A percentile compares a stretch with the other conserved stretches of the same genome.
Evolutionary conservation across 164 flowering plant species (phyloP).

Genomic region (Dillenia suffruticosa): DNA sequence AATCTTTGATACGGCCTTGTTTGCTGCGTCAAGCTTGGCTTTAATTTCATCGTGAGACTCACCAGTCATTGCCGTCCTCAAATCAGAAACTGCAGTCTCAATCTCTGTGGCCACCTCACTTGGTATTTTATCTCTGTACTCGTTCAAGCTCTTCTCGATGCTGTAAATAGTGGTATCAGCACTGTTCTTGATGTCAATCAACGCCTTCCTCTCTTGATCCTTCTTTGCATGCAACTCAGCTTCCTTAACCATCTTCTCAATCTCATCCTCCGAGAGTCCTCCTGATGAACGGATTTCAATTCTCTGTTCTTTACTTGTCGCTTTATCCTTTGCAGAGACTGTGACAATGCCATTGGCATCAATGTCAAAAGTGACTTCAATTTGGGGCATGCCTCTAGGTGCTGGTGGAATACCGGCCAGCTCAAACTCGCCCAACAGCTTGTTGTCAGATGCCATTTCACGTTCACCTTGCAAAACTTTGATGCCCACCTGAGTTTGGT

Average conservation of each 20-base stretch:
- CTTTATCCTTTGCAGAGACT: slow-evolving; percentile 72
- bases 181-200: slow-evolving; percentile 56
- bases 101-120: slow-evolving; percentile 52
- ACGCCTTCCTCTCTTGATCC: slow-evolving; percentile 59
- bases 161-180: slow-evolving; percentile 74
- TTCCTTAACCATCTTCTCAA: slow-evolving; percentile 70
- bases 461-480: slow-evolving; percentile 75
- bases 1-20: slow-evolving; percentile 71
- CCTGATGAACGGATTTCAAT: slow-evolving; percentile 70
- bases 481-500: slow-evolving; percentile 74
- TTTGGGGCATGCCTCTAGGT: slow-evolving; percentile 67
- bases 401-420: slow-evolving; percentile 72
- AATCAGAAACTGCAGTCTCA: slow-evolving; percentile 50
- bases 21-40: slow-evolving; percentile 62
- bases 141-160: slow-evolving; percentile 65
- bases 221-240: slow-evolving; percentile 67
- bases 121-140: slow-evolving; percentile 69
- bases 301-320: slow-evolving; percentile 62
- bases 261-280: slow-evolving; percentile 67
- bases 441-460: slow-evolving; percentile 71
- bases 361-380: slow-evolving; percentile 66
- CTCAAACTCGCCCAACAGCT: slow-evolving; percentile 63
- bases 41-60: slow-evolving; percentile 54
- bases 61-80: slow-evolving; percentile 41
- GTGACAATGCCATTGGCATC: slow-evolving; percentile 73